Base-by-base conservation (phyloP, 345 rosid genomes). In the Zanthoxylum bungeanum region DNA sequence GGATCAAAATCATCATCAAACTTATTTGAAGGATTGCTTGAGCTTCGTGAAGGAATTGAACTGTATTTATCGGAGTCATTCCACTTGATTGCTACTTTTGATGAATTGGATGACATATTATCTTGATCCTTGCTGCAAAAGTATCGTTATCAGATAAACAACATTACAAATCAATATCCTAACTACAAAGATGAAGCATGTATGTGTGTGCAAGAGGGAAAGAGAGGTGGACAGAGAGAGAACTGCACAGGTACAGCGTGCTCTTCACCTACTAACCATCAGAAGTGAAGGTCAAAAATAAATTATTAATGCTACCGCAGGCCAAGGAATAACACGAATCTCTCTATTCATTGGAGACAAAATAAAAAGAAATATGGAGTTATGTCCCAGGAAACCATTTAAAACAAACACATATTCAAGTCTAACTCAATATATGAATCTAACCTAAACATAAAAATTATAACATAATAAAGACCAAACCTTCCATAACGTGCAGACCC, bases 1-100 rank as follows among this genome's bases (percentile, higher is more conserved):
- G 98, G 99, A 86, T 93, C 94, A 69, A 95, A 95, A 86, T 94
- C 98, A 81, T 93, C 88, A 37, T 84, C 91, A 68, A 64, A 61
- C 53, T 72, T 73, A 78, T 77, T 87, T 46, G 89, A 77, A 75
- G 87, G 84, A 73, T 57, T 75, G 59, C 68, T 83, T 36, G 82
- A 24, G 36, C 68, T 74, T 80, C 86, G 85, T 64, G 77, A 64
- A 52, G 80, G 70, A 65, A 76, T 66, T 66, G 86, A 68, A 73
- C 77, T 82, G 69, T 71, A 66, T 70, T 81, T 83, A 72, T 71
- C 59, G 17, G 88, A 76, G 67, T 76, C 80, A 46, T 71, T 79
- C 68, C 68, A 33, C 60, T 86, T 85, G 14, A 69, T 74, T 12
- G 88, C 73, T 36, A 82, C 68, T 74, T 80, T 91, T 71, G 88